Evolutionary conservation across 768 basidiomycete species (phyloP).

Genomic region (Tremella yokohamensis): DNA sequence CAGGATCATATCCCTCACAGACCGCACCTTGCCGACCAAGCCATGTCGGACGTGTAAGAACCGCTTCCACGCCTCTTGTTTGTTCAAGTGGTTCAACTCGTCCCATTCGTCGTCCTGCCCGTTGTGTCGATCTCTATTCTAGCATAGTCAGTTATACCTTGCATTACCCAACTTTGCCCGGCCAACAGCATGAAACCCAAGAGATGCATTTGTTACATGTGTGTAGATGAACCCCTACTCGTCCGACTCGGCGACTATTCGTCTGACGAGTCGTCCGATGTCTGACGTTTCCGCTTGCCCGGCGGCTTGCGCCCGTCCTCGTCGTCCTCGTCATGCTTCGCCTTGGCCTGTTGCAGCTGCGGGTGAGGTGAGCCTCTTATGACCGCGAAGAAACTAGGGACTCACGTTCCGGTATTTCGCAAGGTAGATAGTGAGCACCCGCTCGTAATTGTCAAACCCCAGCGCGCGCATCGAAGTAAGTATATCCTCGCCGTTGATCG

Average conservation of each 20-base stretch:
- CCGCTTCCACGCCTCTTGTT: conserved; percentile 82
- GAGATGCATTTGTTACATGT: too few species aligned
- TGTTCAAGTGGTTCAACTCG: conserved; percentile 65
- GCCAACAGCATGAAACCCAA: too few species aligned
- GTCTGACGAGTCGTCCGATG: background rate
- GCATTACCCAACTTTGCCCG: too few species aligned
- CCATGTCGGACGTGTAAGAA: conserved; percentile 94
- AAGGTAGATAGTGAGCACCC: conserved; percentile 86
- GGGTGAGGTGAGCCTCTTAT: background rate
- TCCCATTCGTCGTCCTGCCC: conserved; percentile 83
- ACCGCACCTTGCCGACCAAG: conserved; percentile 80
- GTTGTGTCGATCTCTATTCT: conserved; percentile 67
- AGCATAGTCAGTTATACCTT: conserved; percentile 9
- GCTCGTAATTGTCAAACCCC: conserved; percentile 92
- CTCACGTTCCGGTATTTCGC: conserved; percentile 78
- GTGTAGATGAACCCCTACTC: too few species aligned
- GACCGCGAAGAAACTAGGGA: background rate
- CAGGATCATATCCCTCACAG: conserved; percentile 86
- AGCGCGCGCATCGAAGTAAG: conserved; percentile 87
- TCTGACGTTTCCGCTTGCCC: background rate
- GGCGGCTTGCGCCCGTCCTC: conserved; percentile 3
- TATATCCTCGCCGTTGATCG: conserved; percentile 96
- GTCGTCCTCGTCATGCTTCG: conserved; percentile 7
- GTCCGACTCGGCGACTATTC: background rate
- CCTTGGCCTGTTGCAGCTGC: conserved; percentile 12